These are phyloP conservation scores for Blepharisma undulans DNA, from an alignment of 169 alveolate species.

Conservation along the genomic window DNA sequence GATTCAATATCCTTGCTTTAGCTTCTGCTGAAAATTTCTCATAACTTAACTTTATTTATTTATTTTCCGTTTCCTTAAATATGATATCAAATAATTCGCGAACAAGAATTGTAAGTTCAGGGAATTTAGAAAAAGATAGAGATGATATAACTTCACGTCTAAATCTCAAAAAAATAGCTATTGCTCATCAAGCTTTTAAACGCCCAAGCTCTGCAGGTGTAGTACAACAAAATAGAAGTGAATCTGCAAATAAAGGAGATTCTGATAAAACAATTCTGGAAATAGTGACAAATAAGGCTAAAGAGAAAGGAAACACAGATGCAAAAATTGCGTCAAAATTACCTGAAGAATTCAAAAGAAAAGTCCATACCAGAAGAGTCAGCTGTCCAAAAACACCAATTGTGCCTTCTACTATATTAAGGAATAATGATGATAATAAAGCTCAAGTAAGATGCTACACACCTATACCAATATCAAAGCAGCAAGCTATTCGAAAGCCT, in stretches of 20 bases:
- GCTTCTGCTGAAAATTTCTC: background rate
- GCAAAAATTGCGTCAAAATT: background rate
- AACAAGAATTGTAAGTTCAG: background rate
- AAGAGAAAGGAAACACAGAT: background rate
- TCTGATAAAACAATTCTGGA: background rate
- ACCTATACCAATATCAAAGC: background rate
- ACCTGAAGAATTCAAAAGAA: background rate
- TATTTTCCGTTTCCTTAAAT: background rate
- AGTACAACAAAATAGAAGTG: background rate
- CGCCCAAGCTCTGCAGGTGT: background rate
- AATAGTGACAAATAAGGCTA: background rate
- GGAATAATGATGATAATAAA: background rate
- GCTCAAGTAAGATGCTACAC: background rate
- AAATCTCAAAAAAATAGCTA: background rate
- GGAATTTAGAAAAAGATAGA: background rate
- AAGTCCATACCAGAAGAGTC: background rate
- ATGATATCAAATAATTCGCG: background rate
- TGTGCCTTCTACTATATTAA: background rate
- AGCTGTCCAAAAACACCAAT: background rate
- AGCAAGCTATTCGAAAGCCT: background rate
- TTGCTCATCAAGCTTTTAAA: background rate
- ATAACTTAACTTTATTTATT: background rate
- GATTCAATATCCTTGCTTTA: conserved; percentile 64
- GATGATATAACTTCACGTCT: background rate
- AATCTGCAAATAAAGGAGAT: background rate